Evolutionary conservation across 2,329 filamentous ascomycete genomes (phyloP).

Genomic region (Fusarium sulawesiense): DNA sequence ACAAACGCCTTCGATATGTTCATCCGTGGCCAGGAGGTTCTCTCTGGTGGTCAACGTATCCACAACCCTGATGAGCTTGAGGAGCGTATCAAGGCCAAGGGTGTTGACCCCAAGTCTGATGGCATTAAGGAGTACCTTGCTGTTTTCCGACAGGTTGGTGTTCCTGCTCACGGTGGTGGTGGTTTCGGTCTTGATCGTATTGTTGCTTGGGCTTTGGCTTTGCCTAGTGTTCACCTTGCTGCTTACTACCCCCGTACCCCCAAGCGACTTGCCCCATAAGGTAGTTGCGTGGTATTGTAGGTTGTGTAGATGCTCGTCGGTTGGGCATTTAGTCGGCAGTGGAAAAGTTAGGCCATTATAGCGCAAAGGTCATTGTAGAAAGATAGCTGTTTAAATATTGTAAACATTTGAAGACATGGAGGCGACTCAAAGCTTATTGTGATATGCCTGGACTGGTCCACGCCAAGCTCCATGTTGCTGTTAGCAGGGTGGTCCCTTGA

Average conservation of each 20-base stretch:
- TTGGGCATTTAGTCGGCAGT: background rate
- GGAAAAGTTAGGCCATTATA: conserved; percentile 2
- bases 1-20: conserved; percentile 85
- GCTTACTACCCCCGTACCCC: conserved; percentile 70
- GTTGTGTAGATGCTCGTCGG: background rate
- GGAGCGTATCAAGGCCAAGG: conserved; percentile 80
- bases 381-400: background rate
- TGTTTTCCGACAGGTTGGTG: conserved; percentile 81
- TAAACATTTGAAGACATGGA: background rate
- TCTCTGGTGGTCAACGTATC: conserved; percentile 92
- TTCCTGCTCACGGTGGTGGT: conserved; percentile 88
- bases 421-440: no score
- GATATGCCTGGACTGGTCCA: no score
- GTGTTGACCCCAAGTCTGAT: conserved; percentile 77
- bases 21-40: conserved; percentile 91
- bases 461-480: background rate
- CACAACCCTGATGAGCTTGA: conserved; percentile 82
- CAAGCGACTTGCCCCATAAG: conserved; percentile 66
- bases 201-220: conserved; percentile 72
- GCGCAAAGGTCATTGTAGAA: background rate
- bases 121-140: conserved; percentile 93
- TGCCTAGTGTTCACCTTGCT: conserved; percentile 70
- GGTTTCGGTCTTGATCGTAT: conserved; percentile 92
- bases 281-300: background rate
- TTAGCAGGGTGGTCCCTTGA: background rate